phyloP scores from a whole-genome alignment of 2,329 filamentous ascomycete genomes.

The Colletotrichum higginsianum region DNA sequence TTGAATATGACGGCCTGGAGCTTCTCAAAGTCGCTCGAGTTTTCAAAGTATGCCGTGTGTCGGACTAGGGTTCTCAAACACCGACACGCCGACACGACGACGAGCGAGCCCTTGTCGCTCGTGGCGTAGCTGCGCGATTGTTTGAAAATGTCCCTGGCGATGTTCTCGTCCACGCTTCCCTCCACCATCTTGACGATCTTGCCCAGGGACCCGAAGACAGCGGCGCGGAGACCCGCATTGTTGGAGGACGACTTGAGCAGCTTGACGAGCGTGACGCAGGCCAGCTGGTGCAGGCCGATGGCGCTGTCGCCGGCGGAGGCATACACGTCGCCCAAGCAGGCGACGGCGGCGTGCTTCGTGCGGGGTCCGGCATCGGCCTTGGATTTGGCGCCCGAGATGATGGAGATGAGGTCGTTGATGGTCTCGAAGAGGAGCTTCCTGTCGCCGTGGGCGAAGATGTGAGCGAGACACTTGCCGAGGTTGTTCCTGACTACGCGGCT shows the following conservation, averaged over 20 bases:
- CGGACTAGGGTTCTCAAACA: conserved; percentile 83
- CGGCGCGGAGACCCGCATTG: conserved; percentile 86
- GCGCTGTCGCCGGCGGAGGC: conserved; percentile 94
- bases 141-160: conserved; percentile 95
- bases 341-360: conserved; percentile 88
- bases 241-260: conserved; percentile 83
- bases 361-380: conserved; percentile 83
- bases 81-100: conserved; percentile 83
- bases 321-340: conserved; percentile 90
- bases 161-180: conserved; percentile 83
- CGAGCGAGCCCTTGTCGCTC: conserved; percentile 86
- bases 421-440: conserved; percentile 94
- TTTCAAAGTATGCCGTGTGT: conserved; percentile 86
- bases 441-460: conserved; percentile 88
- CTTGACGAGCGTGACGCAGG: conserved; percentile 81
- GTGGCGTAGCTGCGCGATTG: conserved; percentile 83
- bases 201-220: conserved; percentile 80
- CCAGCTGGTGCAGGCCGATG: conserved; percentile 84
- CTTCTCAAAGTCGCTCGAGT: conserved; percentile 90
- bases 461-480: conserved; percentile 85
- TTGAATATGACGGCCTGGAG: conserved; percentile 88
- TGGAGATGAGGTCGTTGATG: conserved; percentile 86
- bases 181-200: conserved; percentile 84
- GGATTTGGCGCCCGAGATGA: conserved; percentile 81
- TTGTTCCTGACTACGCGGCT: conserved; percentile 93